Conservation (phyloP, 2,329 filamentous ascomycete genomes). For the Trichothecium sympodiale region DNA sequence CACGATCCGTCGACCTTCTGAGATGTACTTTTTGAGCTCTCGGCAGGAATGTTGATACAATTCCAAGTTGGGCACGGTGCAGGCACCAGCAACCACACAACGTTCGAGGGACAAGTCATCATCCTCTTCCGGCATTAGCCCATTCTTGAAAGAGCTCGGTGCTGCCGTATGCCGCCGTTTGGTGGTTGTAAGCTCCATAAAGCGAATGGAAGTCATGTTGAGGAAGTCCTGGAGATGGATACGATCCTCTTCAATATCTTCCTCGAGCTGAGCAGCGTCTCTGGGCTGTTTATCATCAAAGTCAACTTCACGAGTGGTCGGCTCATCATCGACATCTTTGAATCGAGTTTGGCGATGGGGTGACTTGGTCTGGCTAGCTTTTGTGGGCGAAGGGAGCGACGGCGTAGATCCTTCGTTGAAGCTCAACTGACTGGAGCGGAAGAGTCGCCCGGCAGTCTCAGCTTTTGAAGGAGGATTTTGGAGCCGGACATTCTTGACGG, state of each 20-base stretch:
- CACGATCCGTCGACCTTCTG: constrained; percentile 80
- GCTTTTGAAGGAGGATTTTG: constrained; percentile 58
- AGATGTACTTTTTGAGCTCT: constrained; percentile 94
- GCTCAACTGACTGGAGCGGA: constrained; percentile 36
- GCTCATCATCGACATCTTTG: constrained; percentile 38
- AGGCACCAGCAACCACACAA: constrained; percentile 79
- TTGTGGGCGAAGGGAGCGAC: constrained; percentile 35
- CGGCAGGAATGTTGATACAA: constrained; percentile 92
- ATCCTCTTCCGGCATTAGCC: constrained; percentile 25
- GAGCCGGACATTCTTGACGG: constrained; percentile 64
- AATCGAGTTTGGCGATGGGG: constrained; percentile 46
- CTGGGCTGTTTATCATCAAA: constrained; percentile 29
- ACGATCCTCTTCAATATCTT: constrained; percentile 38
- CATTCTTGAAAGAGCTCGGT: constrained; percentile 35
- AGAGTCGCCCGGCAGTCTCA: constrained; percentile 51
- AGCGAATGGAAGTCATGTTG: constrained; percentile 90
- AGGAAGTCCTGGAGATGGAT: constrained; percentile 89
- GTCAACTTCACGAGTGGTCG: constrained; percentile 29
- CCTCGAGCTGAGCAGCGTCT: constrained; percentile 29
- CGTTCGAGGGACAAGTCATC: constrained; percentile 56
- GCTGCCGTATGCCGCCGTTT: constrained; percentile 80
- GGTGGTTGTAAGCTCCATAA: constrained; percentile 97
- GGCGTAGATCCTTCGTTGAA: constrained; percentile 28
- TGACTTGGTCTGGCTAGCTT: constrained; percentile 34
- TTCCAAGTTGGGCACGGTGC: constrained; percentile 85